Percentiles rank a stretch among this genome's conserved stretches.
Evolutionary conservation across 768 basidiomycete species (phyloP).

Genomic region (Trametes cingulata): DNA sequence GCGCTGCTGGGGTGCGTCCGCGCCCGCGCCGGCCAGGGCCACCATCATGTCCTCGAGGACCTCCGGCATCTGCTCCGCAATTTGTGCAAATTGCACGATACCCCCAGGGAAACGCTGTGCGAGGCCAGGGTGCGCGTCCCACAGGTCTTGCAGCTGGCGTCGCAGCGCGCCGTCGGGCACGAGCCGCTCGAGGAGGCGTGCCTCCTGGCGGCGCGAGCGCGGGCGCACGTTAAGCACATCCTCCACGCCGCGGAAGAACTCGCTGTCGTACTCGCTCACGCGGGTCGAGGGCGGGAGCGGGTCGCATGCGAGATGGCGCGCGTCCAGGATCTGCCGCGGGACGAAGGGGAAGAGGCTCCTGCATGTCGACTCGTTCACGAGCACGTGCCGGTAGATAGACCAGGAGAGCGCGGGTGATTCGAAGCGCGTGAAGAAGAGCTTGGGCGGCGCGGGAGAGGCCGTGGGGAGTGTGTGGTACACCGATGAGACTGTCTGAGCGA

Average conservation of each 20-base stretch:
- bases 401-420: constrained; percentile 41
- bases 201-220: constrained; percentile 49
- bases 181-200: constrained; percentile 53
- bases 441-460: constrained; percentile 38
- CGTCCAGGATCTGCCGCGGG: constrained; percentile 53
- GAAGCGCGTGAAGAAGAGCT: constrained; percentile 40
- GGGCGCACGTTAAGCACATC: constrained; percentile 45
- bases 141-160: constrained; percentile 59
- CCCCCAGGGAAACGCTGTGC: constrained; percentile 64
- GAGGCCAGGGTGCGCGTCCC: constrained; percentile 56
- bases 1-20: constrained; percentile 33
- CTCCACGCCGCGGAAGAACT: constrained; percentile 73
- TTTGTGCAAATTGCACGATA: constrained; percentile 61
- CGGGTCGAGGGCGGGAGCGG: constrained; percentile 76
- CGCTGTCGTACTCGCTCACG: constrained; percentile 61
- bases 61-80: constrained; percentile 40
- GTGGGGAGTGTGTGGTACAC: constrained; percentile 38
- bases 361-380: constrained; percentile 63
- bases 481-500: constrained; percentile 53
- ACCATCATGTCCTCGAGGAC: constrained; percentile 62
- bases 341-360: constrained; percentile 70
- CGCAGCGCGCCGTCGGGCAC: constrained; percentile 60
- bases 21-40: constrained; percentile 40
- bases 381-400: constrained; percentile 72
- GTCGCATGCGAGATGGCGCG: constrained; percentile 73